Percentiles rank a stretch among this genome's conserved stretches.
Evolutionary conservation across 2,329 filamentous ascomycete genomes (phyloP).

Genomic region (Fusarium euwallaceae): DNA sequence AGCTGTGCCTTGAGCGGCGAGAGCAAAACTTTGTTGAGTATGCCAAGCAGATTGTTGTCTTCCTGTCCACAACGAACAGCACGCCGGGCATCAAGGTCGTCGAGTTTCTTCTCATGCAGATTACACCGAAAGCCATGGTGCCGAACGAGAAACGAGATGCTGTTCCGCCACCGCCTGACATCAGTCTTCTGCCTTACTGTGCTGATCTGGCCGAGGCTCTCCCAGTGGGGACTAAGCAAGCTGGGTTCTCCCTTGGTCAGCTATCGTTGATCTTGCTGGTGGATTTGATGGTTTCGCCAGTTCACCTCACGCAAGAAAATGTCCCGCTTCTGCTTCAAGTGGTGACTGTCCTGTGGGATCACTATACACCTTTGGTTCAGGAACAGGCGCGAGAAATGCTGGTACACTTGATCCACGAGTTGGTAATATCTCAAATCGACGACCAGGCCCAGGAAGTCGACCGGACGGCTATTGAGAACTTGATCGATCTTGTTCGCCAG

Average conservation of each 20-base stretch:
- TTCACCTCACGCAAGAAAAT: slow-evolving; percentile 82
- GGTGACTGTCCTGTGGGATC: slow-evolving; percentile 95
- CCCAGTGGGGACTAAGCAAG: slow-evolving; percentile 90
- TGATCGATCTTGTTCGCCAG: slow-evolving; percentile 87
- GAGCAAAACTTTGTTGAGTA: slow-evolving; percentile 99
- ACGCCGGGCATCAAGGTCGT: slow-evolving; percentile 88
- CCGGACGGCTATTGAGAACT: slow-evolving; percentile 84
- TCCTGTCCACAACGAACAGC: slow-evolving; percentile 83
- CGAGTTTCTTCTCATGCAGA: slow-evolving; percentile 91
- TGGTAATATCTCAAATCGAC: slow-evolving; percentile 85
- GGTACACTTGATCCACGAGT: slow-evolving; percentile 95
- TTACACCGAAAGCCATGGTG: slow-evolving; percentile 97
- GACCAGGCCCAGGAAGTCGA: slow-evolving; percentile 72
- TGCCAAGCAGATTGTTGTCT: slow-evolving; percentile 98
- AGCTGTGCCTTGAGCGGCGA: slow-evolving; percentile 88
- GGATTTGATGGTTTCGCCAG: slow-evolving; percentile 93
- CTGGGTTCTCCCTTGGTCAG: slow-evolving; percentile 92
- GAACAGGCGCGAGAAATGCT: slow-evolving; percentile 98
- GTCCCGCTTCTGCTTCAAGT: slow-evolving; percentile 91
- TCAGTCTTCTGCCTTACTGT: slow-evolving; percentile 84
- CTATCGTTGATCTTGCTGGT: slow-evolving; percentile 93
- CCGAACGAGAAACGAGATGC: slow-evolving; percentile 84
- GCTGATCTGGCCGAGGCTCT: slow-evolving; percentile 85
- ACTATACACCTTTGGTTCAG: slow-evolving; percentile 94
- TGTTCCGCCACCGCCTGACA: slow-evolving; percentile 78